Evolutionary conservation across 2,329 filamentous ascomycete genomes (phyloP), one percentile per base, ranked within the genome.

Genomic region (Chalaropsis ovoidea): DNA sequence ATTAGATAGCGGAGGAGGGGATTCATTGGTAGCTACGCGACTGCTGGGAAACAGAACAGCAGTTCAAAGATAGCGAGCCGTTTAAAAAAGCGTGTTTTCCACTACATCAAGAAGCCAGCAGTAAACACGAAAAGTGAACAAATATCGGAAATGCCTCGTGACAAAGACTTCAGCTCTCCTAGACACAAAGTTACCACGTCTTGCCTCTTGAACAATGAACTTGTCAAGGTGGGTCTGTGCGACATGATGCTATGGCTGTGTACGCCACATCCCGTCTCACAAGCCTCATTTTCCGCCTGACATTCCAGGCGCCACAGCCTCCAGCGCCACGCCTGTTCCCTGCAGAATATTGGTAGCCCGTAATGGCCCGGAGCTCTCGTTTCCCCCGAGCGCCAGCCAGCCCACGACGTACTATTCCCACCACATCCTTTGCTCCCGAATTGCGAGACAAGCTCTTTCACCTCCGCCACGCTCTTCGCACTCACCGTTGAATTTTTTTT

Each of bases 281-380:
- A 19, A 58, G 49, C 63, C 63, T 31, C 52, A 60, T 43, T 64
- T 64, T 43, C 2, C 63, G 63, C 63, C 63, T 64, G 63, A 60
- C 39, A 64, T 45, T 60, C 63, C 39, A 64, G 63, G 63, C 63
- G 52, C 49, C 63, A 58, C 41, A 64, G 49, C 42, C 41, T 39
- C 15, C 15, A 58, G 15, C 54, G 54, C 54, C 54, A 58, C 31
- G 17, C 24, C n/a, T 58, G 22, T 24, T 27, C 27, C 31, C 45
- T 31, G 52, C 39, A 64, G 52, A 41, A 64, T n/a, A 27, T 24
- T 64, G 63, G 52, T 49, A 27, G 39, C 52, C 63, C 49, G 63
- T 61, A 64, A 64, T 64, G 52, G 52, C 54, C 63, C 63, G 63
- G 63, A 64, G 52, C 52, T 62, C 42, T 60, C 13, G 49, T 64